These are phyloP conservation scores for Straminergon stramineum DNA, from an alignment of 225 moss, liverwort and hornwort species.

Conservation along the genomic window DNA sequence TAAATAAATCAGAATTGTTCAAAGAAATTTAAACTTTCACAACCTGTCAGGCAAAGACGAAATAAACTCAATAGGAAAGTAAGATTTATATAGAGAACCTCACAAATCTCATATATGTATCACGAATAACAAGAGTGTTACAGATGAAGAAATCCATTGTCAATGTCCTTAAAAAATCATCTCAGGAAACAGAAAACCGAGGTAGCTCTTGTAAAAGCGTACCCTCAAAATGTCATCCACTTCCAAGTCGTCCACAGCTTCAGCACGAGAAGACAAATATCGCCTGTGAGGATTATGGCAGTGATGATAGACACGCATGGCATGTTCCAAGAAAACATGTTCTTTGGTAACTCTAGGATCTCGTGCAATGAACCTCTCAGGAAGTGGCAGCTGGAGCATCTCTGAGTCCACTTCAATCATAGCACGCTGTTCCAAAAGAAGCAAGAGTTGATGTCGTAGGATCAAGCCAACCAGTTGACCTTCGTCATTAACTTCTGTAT, in stretches of 20 bases:
- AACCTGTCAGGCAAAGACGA: neutral
- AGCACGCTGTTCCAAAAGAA: constrained; percentile 58
- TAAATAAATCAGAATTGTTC: neutral
- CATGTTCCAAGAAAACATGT: constrained; percentile 50
- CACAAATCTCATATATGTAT: neutral
- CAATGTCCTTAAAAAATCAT: neutral
- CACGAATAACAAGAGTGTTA: neutral
- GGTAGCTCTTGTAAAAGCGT: neutral
- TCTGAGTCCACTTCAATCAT: constrained; percentile 51
- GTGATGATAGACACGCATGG: constrained; percentile 84
- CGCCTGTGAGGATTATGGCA: constrained; percentile 64
- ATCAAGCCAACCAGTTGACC: constrained; percentile 70
- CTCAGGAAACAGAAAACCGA: neutral
- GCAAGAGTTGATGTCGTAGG: constrained; percentile 67
- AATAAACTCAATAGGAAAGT: neutral
- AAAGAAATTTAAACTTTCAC: neutral
- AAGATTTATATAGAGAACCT: neutral
- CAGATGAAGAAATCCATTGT: neutral
- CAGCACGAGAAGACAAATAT: constrained; percentile 54
- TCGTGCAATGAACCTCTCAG: constrained; percentile 14
- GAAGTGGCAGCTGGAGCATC: constrained; percentile 16
- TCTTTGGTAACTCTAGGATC: constrained; percentile 32
- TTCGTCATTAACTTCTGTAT: constrained; percentile 23
- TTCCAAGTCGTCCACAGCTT: constrained; percentile 58
- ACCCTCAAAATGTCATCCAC: constrained; percentile 45